phyloP scores from a whole-genome alignment of 805 yeast genomes.

The Schizosaccharomyces cryophilus region DNA sequence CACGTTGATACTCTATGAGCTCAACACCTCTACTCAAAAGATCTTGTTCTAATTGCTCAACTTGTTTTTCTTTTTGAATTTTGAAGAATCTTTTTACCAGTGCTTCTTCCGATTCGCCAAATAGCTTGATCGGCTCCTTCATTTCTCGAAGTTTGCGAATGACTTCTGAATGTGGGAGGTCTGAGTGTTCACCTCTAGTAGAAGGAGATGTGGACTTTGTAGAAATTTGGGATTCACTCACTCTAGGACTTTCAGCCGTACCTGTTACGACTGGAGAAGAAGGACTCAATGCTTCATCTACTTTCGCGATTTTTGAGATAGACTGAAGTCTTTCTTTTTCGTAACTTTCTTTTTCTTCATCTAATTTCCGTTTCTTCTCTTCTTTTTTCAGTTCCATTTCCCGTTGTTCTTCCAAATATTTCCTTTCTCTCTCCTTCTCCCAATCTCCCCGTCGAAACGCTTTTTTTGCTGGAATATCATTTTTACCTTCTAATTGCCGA shows the following conservation, averaged over 20 bases:
- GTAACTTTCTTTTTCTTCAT: conserved; percentile 9
- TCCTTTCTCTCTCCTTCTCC: conserved; percentile 7
- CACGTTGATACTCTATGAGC: conserved; percentile 5
- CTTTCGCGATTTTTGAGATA: conserved; percentile 3
- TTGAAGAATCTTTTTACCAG: conserved; percentile 10
- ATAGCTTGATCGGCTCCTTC: conserved; percentile 10
- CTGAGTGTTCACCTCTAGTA: conserved; percentile 2
- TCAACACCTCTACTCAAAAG: conserved; percentile 6
- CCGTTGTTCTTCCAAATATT: conserved; percentile 9
- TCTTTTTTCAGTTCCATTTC: conserved; percentile 5
- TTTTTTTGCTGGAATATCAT: conserved; percentile 1
- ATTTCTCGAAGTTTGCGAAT: conserved; percentile 10
- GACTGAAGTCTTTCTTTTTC: conserved; percentile 7
- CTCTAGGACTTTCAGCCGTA: neutral
- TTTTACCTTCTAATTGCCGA: neutral
- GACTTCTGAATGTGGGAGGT: conserved; percentile 13
- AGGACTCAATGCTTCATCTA: conserved; percentile 5
- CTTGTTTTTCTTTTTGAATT: neutral
- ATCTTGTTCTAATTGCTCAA: neutral
- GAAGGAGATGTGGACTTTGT: neutral
- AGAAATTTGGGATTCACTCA: neutral
- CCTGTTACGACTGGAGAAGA: neutral
- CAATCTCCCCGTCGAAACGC: conserved; percentile 7
- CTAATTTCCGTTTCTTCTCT: conserved; percentile 8
- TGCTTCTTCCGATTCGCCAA: conserved; percentile 11